Base-by-base conservation (phyloP, 306 rosid genomes). In the Crotalaria pallida region DNA sequence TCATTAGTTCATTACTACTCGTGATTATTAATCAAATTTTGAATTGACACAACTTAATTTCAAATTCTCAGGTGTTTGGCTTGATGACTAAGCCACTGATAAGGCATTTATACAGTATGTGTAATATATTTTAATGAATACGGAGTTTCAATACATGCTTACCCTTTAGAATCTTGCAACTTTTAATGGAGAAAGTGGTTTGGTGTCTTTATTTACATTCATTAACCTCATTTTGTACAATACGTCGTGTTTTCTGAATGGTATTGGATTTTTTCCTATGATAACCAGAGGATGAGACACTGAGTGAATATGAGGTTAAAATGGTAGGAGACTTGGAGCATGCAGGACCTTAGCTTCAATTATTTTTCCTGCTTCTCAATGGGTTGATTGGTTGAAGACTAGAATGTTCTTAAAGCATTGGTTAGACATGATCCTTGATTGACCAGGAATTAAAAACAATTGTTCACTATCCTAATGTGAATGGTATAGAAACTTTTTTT, bases 201-300 rank as follows among this genome's bases (percentile, higher is more conserved):
- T 53, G 66, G 71, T 57, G 16, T 13, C 23, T 75, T 49, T 21
- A 8, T 21, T 36, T 31, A 29, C 58, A 31, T 21, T 67, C 29
- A 2, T 51, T 29, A 44, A 49, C 15, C 50, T 36, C 31, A 27
- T 50, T 50, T 70, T 59, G 34, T 22, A 10, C 5, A 27, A 15
- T 52, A 67, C 53, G 7, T 52, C 52, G 10, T 56, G 33, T 45
- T 73, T 48, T 58, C 64, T 19, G 48, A 47, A 64, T 59, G 99
- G 99, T 95, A 27, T 86, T 95, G 76, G 99, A 89, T 79, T 95
- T 95, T 84, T 95, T 91, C 84, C n/a, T n/a, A n/a, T n/a, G n/a
- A n/a, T n/a, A n/a, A n/a, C n/a, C n/a, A n/a, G n/a, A n/a, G n/a
- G n/a, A n/a, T n/a, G n/a, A n/a, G n/a, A n/a, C n/a, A n/a, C n/a